phyloP scores from a whole-genome alignment of 257 asterid genomes.

The Eucommia ulmoides region DNA sequence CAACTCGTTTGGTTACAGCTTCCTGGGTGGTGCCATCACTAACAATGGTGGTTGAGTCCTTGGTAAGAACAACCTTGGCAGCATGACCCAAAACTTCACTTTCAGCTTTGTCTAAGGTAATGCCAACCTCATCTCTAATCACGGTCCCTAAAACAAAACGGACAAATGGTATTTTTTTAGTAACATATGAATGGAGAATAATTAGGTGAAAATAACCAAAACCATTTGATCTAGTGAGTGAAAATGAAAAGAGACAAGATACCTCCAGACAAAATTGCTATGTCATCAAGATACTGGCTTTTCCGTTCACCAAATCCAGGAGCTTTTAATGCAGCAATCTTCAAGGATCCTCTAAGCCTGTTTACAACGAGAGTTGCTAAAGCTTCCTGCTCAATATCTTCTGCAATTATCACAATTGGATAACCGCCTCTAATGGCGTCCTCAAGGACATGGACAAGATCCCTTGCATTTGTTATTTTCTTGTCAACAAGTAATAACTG shows the following conservation, averaged over 20 bases:
- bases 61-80: constrained; percentile 86
- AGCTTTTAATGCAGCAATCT: constrained; percentile 97
- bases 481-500: constrained; percentile 87
- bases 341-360: constrained; percentile 82
- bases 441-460: constrained; percentile 65
- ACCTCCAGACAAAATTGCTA: constrained; percentile 95
- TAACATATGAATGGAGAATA: no score
- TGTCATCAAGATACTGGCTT: constrained; percentile 94
- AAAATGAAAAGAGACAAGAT: neutral
- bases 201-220: neutral
- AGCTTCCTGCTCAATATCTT: constrained; percentile 97
- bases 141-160: constrained; percentile 55
- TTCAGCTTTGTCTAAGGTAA: constrained; percentile 82
- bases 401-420: constrained; percentile 82
- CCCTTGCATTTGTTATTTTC: constrained; percentile 90
- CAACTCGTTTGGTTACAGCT: constrained; percentile 70
- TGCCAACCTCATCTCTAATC: constrained; percentile 85
- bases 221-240: neutral
- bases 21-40: constrained; percentile 98
- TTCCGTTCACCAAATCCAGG: constrained; percentile 99
- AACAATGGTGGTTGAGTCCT: constrained; percentile 84
- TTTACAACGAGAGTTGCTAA: constrained; percentile 96
- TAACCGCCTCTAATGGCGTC: constrained; percentile 86
- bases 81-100: constrained; percentile 86
- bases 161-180: no score